Percentiles rank a stretch among this genome's conserved stretches.
These are phyloP conservation scores for Rhizophora apiculata DNA, from an alignment of 345 rosid genomes.

Conservation along the genomic window DNA sequence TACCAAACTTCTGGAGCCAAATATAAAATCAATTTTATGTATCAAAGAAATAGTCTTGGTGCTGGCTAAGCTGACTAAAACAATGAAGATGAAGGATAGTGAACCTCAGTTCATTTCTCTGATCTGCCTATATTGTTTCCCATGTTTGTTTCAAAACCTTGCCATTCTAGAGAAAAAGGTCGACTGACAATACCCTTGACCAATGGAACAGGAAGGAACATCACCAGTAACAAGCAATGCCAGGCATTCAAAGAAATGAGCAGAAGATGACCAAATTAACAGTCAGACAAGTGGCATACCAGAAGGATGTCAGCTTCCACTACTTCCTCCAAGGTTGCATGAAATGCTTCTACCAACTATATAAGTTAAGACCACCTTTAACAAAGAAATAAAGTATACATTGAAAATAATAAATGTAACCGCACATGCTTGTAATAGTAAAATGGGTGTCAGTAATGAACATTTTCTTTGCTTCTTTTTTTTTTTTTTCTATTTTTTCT, in stretches of 20 bases:
- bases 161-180: neutral
- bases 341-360: slow-evolving; percentile 89
- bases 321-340: slow-evolving; percentile 91
- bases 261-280: neutral
- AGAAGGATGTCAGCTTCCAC: slow-evolving; percentile 90
- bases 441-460: too few species aligned
- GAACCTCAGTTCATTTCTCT: neutral
- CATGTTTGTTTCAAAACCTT: neutral
- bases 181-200: too few species aligned
- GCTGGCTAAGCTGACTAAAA: neutral
- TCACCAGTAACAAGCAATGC: neutral
- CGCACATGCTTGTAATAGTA: neutral
- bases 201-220: neutral
- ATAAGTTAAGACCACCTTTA: slow-evolving; percentile 13
- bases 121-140: neutral
- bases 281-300: slow-evolving; percentile 39
- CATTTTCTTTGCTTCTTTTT: too few species aligned
- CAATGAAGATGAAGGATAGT: neutral
- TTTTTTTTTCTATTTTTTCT: too few species aligned
- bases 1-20: neutral
- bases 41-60: neutral
- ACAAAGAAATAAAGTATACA: slow-evolving; percentile 4
- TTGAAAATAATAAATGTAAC: slow-evolving; percentile 8
- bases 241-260: neutral
- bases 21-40: neutral